Evolutionary conservation across 2,329 filamentous ascomycete species (phyloP).

Genomic region (Thermochaetoides dissita): DNA sequence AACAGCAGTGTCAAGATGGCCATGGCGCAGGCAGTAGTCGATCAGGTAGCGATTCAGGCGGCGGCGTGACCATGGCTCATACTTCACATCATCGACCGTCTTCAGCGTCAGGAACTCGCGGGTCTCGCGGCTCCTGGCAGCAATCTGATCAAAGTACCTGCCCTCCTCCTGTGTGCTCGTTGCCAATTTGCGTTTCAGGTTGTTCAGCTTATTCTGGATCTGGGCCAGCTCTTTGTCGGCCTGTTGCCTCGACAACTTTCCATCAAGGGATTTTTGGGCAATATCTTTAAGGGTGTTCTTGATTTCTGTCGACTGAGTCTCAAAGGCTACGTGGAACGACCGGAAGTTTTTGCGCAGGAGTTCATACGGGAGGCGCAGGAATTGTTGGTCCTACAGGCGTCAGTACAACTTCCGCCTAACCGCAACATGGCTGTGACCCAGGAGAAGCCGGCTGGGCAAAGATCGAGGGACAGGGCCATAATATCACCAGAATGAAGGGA

Average conservation of each 20-base stretch:
- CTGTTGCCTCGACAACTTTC: constrained; percentile 48
- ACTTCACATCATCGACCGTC: constrained; percentile 78
- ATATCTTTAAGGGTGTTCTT: constrained; percentile 48
- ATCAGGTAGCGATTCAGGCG: constrained; percentile 73
- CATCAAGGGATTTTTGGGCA: constrained; percentile 52
- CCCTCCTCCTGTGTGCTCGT: constrained; percentile 66
- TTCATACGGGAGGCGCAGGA: constrained; percentile 84
- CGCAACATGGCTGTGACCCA: background rate
- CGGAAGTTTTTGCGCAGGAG: constrained; percentile 92
- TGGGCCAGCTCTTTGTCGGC: constrained; percentile 69
- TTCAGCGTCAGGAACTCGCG: constrained; percentile 67
- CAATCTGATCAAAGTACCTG: constrained; percentile 58
- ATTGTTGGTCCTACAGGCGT: constrained; percentile 64
- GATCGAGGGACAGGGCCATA: background rate
- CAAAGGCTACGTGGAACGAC: constrained; percentile 61
- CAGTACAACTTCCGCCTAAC: too few relatives aligned
- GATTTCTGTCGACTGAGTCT: constrained; percentile 53
- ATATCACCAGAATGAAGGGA: constrained; percentile 5
- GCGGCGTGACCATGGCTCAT: constrained; percentile 76
- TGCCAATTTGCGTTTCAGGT: constrained; percentile 75
- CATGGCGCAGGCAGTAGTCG: constrained; percentile 80
- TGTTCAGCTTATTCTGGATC: constrained; percentile 75
- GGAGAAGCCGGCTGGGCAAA: background rate
- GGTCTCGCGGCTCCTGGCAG: constrained; percentile 66
- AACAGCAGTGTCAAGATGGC: constrained; percentile 64